Evolutionary conservation across 2,329 filamentous ascomycete genomes (phyloP).

Genomic region (Aspergillus fijiensis): DNA sequence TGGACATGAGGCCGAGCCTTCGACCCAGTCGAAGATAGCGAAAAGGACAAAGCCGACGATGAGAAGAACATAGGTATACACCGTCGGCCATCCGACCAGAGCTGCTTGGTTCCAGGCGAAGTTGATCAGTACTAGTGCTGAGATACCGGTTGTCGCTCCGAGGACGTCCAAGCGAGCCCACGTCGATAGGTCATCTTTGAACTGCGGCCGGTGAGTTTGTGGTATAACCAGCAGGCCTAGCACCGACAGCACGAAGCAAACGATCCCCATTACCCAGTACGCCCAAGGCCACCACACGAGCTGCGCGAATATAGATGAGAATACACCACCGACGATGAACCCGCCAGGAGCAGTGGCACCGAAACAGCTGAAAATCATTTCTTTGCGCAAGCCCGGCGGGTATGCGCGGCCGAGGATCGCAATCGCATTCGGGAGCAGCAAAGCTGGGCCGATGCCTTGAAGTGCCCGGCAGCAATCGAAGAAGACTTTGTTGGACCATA

Average conservation of each 20-base stretch:
- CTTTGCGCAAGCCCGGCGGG: conserved; percentile 56
- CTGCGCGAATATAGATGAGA: conserved; percentile 41
- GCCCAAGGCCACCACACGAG: conserved; percentile 54
- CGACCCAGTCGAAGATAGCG: conserved; percentile 54
- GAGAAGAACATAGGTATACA: conserved; percentile 56
- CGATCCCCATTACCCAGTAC: conserved; percentile 45
- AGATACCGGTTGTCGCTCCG: conserved; percentile 51
- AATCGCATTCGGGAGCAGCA: conserved; percentile 63
- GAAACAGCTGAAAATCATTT: conserved; percentile 59
- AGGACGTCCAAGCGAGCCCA: conserved; percentile 39
- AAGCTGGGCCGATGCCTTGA: conserved; percentile 59
- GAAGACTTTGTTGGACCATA: conserved; percentile 43
- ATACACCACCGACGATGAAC: conserved; percentile 43
- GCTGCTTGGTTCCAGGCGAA: conserved; percentile 67
- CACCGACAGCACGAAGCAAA: conserved; percentile 37
- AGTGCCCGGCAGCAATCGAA: conserved; percentile 55
- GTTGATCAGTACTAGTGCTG: conserved; percentile 62
- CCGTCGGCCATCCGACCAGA: conserved; percentile 56
- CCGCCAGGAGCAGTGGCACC: conserved; percentile 51
- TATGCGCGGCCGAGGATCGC: conserved; percentile 62
- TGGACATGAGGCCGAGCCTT: conserved; percentile 50
- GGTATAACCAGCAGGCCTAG: conserved; percentile 36
- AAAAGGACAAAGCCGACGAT: conserved; percentile 58
- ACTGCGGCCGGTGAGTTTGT: conserved; percentile 11
- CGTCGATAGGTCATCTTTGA: conserved; percentile 14